These are phyloP conservation scores for Kockiozyma suomiensis DNA, from an alignment of 805 yeast species.

Conservation along the genomic window DNA sequence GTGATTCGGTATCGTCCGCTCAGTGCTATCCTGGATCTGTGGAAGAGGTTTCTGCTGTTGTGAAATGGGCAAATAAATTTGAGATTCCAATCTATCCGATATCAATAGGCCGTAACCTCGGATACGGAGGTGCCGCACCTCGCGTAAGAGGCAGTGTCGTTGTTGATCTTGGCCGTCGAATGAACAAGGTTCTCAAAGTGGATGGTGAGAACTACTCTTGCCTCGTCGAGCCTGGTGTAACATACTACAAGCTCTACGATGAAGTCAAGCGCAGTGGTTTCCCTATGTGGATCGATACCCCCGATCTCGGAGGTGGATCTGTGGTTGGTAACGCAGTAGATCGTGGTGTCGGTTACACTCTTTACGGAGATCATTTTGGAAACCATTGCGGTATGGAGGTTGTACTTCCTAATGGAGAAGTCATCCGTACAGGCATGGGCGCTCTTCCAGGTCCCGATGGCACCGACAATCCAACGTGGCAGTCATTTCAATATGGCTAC, in stretches of 20 bases:
- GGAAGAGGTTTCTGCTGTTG: slow-evolving; percentile 9
- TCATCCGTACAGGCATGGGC: slow-evolving; percentile 18
- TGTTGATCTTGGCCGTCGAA: slow-evolving; percentile 9
- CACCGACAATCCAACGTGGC: slow-evolving; percentile 7
- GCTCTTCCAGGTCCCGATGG: slow-evolving; percentile 14
- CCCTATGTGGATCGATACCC: slow-evolving; percentile 11
- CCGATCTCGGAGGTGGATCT: slow-evolving; percentile 14
- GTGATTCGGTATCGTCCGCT: slow-evolving; percentile 12
- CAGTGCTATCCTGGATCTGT: slow-evolving; percentile 1
- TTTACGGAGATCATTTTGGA: slow-evolving; percentile 12
- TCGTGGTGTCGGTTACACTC: slow-evolving; percentile 13
- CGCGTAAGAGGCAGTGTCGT: slow-evolving; percentile 16
- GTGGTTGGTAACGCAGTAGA: slow-evolving; percentile 7
- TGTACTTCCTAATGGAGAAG: slow-evolving; percentile 13
- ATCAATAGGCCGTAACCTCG: slow-evolving; percentile 14
- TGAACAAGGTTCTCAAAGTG: slow-evolving; percentile 12
- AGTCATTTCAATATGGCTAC: slow-evolving; percentile 9
- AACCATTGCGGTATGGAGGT: slow-evolving; percentile 18
- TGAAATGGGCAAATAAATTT: slow-evolving; percentile 12
- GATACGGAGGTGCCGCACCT: slow-evolving; percentile 17
- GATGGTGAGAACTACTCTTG: slow-evolving; percentile 8
- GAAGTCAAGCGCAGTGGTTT: slow-evolving; percentile 3
- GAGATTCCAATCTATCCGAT: slow-evolving; percentile 13
- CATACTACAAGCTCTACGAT: slow-evolving; percentile 4
- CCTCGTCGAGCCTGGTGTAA: slow-evolving; percentile 14